Base-by-base conservation (phyloP, 2,329 filamentous ascomycete species). In the Diplodia seriata region DNA sequence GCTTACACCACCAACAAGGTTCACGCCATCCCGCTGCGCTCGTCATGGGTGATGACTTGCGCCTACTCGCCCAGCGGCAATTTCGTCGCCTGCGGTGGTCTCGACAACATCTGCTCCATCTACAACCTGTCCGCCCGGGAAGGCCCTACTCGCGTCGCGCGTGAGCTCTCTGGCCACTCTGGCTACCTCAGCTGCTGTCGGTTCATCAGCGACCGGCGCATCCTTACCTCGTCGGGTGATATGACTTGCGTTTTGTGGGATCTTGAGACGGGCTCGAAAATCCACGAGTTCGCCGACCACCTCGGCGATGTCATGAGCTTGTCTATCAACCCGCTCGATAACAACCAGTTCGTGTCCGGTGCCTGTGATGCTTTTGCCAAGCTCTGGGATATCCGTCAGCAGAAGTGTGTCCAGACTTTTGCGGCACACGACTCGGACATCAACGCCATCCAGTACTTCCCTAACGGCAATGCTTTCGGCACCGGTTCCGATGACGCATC, bases 231-330 rank as follows among this genome's bases (percentile, higher is more conserved):
- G 0, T 99, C 95, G 2, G 95, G 95, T 71, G 95, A 99, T 79
- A 99, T 99, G 95, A 99, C 95, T 64, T 99, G 95, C 81, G 97
- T 98, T 90, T 92, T 98, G 77, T 99, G 95, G 95, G 95, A 99
- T 84, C 94, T 99, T 72, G 95, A 99, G 83, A 97, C 94, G 0
- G 95, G 95, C 68, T 93, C 94, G 72, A 97, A 97, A 84, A 91
- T 97, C 51, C 97, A 94, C 77, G 95, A 99, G 80, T 99, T 98
- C 74, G 95, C 95, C 76, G 95, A 99, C 82, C 95, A 99, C 79
- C 86, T 99, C 12, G 95, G 95, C 78, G 95, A 99, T 77, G 95
- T 99, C 74, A 99, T 99, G 95, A 98, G 94, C 85, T 93, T 98
- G 83, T 98, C 94, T 86, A 92, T 99, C 81, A 98, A 99, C 84